Evolutionary conservation across 2,329 filamentous ascomycete species (phyloP), one percentile per base, ranked within the genome.

Genomic region (Aspergillus piperis): DNA sequence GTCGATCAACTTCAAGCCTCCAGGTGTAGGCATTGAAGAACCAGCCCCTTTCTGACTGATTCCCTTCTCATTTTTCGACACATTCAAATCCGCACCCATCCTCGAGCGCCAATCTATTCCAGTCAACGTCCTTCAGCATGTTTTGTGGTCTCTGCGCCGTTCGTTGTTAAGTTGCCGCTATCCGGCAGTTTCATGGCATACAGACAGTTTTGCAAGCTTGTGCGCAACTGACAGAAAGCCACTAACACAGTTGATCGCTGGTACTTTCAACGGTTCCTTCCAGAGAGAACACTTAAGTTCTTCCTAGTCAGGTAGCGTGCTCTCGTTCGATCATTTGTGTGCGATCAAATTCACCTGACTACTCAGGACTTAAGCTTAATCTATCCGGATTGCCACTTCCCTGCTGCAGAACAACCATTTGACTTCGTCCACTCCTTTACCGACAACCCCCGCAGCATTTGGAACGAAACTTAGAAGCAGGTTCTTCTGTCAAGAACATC

Each of bases 101-200:
- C 23, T n/a, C 17, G 19, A 38, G 19, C 51, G 17, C 25, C 19
- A 21, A 2, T 58, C 19, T 17, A 36, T 5, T 52, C 39, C 49
- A 53, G 21, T 32, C 25, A 47, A 48, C 5, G 21, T 39, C 63
- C 48, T 44, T 32, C 60, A 67, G 55, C 59, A 67, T 67, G 66
- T 57, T 52, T 59, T 59, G 60, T 66, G 61, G 57, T 61, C 56
- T 62, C 61, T 61, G 57, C 60, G 50, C 57, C 61, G 58, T 59
- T 60, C 41, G 62, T 66, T 59, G 57, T 63, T 67, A 65, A 65
- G 25, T 65, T 66, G 64, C 64, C 64, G 61, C 60, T 62, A 53
- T 52, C 59, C 62, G 65, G 65, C 64, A 62, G 58, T 64, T 66
- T 66, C 57, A 67, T 68, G 65, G 62, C 62, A 62, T 64, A 63